Conservation (phyloP, 1,284 basidiomycete genomes). For the Agaricales sp. region DNA sequence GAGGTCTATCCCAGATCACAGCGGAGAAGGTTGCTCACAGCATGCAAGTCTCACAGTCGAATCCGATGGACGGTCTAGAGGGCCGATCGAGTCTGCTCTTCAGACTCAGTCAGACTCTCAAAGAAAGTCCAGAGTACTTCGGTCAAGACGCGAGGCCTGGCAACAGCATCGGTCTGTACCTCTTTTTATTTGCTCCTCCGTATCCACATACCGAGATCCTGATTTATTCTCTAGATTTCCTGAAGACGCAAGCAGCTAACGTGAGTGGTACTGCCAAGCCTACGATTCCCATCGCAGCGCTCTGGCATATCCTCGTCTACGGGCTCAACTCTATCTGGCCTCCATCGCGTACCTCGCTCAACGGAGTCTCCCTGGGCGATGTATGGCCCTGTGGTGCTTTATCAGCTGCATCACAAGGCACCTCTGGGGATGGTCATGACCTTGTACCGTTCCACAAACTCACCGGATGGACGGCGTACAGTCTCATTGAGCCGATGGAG, state of each 20-base stretch:
- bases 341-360: conserved; percentile 57
- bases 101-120: conserved; percentile 65
- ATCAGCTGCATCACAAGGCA: conserved; percentile 11
- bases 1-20: conserved; percentile 60
- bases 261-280: conserved; percentile 19
- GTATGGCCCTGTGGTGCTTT: conserved; percentile 79
- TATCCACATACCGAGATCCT: too few species aligned
- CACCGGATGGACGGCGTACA: conserved; percentile 89
- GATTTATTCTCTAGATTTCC: too few species aligned
- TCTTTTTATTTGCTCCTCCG: too few species aligned
- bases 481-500: conserved; percentile 76
- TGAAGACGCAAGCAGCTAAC: conserved; percentile 33
- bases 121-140: conserved; percentile 55
- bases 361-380: conserved; percentile 70
- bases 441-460: conserved; percentile 95
- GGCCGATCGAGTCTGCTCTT: conserved; percentile 74
- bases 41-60: conserved; percentile 73
- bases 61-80: conserved; percentile 87
- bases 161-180: conserved; percentile 67
- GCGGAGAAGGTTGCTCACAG: conserved; percentile 51
- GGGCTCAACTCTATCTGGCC: conserved; percentile 89
- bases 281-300: conserved; percentile 50
- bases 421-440: conserved; percentile 43
- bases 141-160: conserved; percentile 69
- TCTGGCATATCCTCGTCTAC: conserved; percentile 80